Evolutionary conservation across 106 monocot species (phyloP), one percentile per base, ranked within the genome.

Genomic region (Acorus gramineus): DNA sequence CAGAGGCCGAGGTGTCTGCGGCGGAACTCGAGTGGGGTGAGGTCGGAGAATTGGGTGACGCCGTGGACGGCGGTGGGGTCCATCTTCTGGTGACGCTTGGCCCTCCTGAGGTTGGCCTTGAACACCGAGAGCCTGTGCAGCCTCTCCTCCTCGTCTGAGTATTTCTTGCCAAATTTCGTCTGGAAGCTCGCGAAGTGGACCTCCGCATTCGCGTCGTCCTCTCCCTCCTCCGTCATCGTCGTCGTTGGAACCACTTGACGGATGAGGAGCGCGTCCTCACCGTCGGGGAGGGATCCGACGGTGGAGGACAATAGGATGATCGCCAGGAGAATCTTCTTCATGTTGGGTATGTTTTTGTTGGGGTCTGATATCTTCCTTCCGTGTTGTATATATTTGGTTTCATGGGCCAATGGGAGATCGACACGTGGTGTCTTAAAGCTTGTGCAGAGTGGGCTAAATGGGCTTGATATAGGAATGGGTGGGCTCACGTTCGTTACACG

Each of bases 11-110:
- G 73, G 69, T 74, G 74, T 10, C 28, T 61, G 57, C 57, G 55
- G 53, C 77, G 69, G 79, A 93, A 93, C 73, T 93, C 93, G 70
- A 73, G 74, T 4, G 85, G 81, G 9, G 89, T 93, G 28, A 93
- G 81, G 61, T 93, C 93, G 60, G 85, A 93, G 76, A 89, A 93
- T 77, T 86, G 65, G 14, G 89, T 93, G 58, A 93, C 65, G 8
- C 93, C 93, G 55, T 93, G 89, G 46, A 77, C 83, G 51, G 93
- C 93, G 11, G 80, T 46, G 52, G 93, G 93, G 68, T 93, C 93
- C 7, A 93, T 78, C 60, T 59, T 64, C 83, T 93, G 93, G 69
- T 93, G 78, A 60, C 80, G 55, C 66, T 69, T 64, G 53, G 89
- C 89, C 11, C 83, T 70, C 55, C 73, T 61, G 13, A 90, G 63